Base-by-base conservation (phyloP, 1,139 yeast genomes). In the Williopsis jadinii region DNA sequence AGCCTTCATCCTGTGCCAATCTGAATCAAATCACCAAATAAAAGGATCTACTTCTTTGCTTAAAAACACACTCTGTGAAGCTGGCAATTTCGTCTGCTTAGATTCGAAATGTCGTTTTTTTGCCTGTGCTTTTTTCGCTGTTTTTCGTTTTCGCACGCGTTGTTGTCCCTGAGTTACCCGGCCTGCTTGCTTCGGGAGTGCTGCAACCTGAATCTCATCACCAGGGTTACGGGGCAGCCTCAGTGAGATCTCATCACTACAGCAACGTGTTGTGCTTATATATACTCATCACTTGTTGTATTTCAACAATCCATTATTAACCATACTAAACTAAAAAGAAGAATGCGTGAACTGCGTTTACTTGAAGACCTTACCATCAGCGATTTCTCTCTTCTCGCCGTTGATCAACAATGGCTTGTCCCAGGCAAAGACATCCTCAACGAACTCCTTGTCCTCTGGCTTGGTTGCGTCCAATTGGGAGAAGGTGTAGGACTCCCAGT, bases 401-500 rank as follows among this genome's bases (percentile, higher is more conserved):
- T 76, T 68, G 60, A 79, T 70, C 44, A 64, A 64, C 51, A 81
- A 70, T 55, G 90, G 90, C 71, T 81, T 73, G 65, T 84, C 94
- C 92, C 94, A 83, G 53, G 92, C 85, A 81, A 87, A 81, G 74
- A 81, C 68, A 74, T 81, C 80, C 64, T 80, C 73, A 54, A 84
- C 66, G 59, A 80, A 79, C 49, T 68, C 82, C 67, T 72, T 79
- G 72, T 77, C 86, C 59, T 74, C 85, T 48, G 74, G 74, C 57
- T 75, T 77, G 59, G 84, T 55, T 45, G 82, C 69, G 62, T 84
- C 92, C 58, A 84, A 71, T 71, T 78, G 75, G 60, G 74, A 64
- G 78, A 72, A 81, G 46, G 63, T 62, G 71, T 80, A 84, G 33
- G 90, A 81, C 73, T 92, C 98, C 95, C 95, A 88, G 73, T 92